These are phyloP conservation scores for Thielaviopsis populi DNA, from an alignment of 2,329 filamentous ascomycete genomes.

Conservation along the genomic window DNA sequence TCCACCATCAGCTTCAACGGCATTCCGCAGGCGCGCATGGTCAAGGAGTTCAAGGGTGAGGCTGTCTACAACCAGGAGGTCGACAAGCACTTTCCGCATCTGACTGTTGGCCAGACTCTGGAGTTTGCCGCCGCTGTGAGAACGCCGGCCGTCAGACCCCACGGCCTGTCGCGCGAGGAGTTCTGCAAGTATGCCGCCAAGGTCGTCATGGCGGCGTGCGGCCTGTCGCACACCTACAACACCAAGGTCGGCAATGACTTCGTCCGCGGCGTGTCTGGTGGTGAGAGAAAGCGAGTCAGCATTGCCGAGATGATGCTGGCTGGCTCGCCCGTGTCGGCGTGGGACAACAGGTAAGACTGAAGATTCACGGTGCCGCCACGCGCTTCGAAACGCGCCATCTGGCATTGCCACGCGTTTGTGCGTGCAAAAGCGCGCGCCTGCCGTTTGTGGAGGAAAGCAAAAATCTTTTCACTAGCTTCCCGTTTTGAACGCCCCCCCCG, in stretches of 20 bases:
- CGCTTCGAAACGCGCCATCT: too few relatives aligned
- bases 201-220: constrained; percentile 56
- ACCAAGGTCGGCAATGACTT: constrained; percentile 65
- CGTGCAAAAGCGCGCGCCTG: not conserved
- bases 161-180: constrained; percentile 45
- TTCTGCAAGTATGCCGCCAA: constrained; percentile 48
- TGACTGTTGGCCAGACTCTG: constrained; percentile 60
- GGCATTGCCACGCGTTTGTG: not conserved
- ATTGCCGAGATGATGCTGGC: constrained; percentile 66
- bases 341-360: constrained; percentile 50
- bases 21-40: constrained; percentile 37
- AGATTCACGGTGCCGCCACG: too few relatives aligned
- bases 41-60: constrained; percentile 47
- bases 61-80: constrained; percentile 63
- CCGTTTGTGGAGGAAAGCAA: not conserved
- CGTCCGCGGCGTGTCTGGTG: constrained; percentile 55
- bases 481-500: too few relatives aligned
- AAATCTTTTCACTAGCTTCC: not conserved
- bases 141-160: constrained; percentile 49
- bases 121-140: constrained; percentile 56
- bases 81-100: constrained; percentile 62
- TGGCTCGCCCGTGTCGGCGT: constrained; percentile 38
- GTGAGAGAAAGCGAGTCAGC: constrained; percentile 64
- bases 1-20: constrained; percentile 49
- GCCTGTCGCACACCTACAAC: constrained; percentile 54